A percentile compares a stretch with the other conserved stretches of the same genome.
Conservation (phyloP, 2,329 filamentous ascomycete species). For the Ascochyta fabae region DNA sequence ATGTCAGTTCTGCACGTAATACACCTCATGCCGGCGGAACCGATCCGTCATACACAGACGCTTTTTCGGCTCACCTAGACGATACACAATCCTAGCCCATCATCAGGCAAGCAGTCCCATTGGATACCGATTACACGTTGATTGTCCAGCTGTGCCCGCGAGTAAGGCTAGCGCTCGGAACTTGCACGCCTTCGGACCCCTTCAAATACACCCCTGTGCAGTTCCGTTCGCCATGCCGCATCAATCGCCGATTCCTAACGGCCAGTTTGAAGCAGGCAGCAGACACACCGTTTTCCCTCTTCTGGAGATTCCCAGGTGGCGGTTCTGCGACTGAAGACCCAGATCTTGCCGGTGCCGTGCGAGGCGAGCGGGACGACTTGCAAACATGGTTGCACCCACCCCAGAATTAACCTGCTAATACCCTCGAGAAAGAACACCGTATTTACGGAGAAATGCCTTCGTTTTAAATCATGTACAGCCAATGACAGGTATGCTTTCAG, state of each 20-base stretch:
- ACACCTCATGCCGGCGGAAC: neutral
- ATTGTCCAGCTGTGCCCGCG: neutral
- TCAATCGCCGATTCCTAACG: slow-evolving; percentile 13
- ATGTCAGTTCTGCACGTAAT: neutral
- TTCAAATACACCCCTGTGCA: slow-evolving; percentile 6
- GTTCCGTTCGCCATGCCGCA: slow-evolving; percentile 9
- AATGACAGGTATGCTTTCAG: neutral
- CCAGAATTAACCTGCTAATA: neutral
- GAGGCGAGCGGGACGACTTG: slow-evolving; percentile 1
- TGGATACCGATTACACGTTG: neutral
- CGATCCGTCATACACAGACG: neutral
- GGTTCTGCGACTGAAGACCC: neutral
- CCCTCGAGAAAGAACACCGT: neutral
- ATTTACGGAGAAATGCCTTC: too few species aligned
- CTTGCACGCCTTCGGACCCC: slow-evolving; percentile 2
- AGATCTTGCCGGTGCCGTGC: neutral
- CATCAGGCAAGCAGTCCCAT: neutral
- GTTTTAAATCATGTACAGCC: neutral
- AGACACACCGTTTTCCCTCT: neutral
- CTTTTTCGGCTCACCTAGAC: neutral
- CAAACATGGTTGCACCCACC: neutral
- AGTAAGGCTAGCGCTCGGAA: slow-evolving; percentile 7
- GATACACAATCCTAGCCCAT: neutral
- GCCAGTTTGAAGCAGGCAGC: slow-evolving; percentile 1
- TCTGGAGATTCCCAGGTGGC: neutral